Base-by-base conservation (phyloP, 2,329 filamentous ascomycete genomes). In the Aspergillus felis region DNA sequence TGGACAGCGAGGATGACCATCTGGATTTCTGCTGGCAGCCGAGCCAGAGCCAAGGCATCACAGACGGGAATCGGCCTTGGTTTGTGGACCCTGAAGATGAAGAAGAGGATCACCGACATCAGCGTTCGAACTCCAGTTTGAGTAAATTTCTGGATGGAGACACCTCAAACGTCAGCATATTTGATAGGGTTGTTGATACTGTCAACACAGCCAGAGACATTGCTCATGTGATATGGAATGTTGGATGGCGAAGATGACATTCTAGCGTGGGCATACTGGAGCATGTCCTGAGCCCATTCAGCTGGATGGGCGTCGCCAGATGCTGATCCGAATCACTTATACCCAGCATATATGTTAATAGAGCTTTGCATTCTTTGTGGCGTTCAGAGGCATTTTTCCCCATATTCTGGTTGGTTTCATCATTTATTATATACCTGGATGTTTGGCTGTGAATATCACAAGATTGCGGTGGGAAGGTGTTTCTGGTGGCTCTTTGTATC, bases 91-190 rank as follows among this genome's bases (percentile, higher is more conserved):
- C 68, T 3, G 62, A 69, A 59, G 73, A 84, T 10, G 82, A 85
- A 29, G 79, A 86, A 49, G 83, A 85, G 46, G 79, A 83, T 52
- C 75, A 82, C 47, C 78, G 75, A 20, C 87, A 87, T 53, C 87
- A 95, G 80, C 86, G 88, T 61, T 83, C 92, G 64, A 95, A 91
- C 22, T 81, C 91, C 42, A 92, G 91, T 64, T 95, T 96, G 90
- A 89, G 96, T 67, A 92, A 95, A 89, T 90, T 91, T 7, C 89
- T 87, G 65, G 89, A 92, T 65, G 88, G 86, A 59, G 89, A 91
- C 62, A 74, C 77, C 7, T 74, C 81, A 59, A 84, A 78, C 67
- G 79, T 82, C 53, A 88, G 88, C 50, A 81, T 95, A 55, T 84
- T 95, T 68, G 89, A 90, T 59, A 86, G 87, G 66, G 87, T 95